A percentile compares a stretch with the other conserved stretches of the same genome.
Evolutionary conservation across 345 rosid species (phyloP).

Genomic region (Rhodamnia argentea): DNA sequence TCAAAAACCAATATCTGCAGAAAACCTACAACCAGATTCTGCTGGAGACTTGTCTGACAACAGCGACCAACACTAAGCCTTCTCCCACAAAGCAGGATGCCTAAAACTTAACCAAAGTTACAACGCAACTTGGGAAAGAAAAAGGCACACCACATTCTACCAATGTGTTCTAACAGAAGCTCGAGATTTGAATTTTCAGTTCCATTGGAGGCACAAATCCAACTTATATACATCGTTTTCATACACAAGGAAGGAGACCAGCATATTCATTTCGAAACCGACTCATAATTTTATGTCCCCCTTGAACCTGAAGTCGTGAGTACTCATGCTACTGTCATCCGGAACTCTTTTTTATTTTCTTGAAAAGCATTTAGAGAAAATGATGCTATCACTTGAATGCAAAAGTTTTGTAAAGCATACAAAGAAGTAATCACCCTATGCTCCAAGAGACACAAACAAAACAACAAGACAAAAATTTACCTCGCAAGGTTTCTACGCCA

Average conservation of each 20-base stretch:
- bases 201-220: background rate
- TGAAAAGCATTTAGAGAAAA: background rate
- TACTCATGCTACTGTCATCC: background rate
- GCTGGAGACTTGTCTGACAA: background rate
- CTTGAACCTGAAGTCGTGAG: background rate
- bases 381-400: background rate
- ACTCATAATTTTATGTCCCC: background rate
- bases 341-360: background rate
- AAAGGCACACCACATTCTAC: background rate
- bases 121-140: background rate
- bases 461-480: slow-evolving; percentile 13
- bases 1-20: background rate
- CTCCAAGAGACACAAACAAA: background rate
- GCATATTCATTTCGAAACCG: background rate
- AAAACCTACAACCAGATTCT: background rate
- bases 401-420: background rate
- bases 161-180: background rate
- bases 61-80: background rate
- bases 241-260: background rate
- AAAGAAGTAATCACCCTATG: background rate
- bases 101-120: background rate
- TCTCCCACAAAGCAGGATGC: background rate
- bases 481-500: slow-evolving; percentile 84
- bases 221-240: background rate
- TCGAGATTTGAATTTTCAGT: background rate